phyloP scores from a whole-genome alignment of 2,329 filamentous ascomycete genomes.

The Botrytis fragariae region DNA sequence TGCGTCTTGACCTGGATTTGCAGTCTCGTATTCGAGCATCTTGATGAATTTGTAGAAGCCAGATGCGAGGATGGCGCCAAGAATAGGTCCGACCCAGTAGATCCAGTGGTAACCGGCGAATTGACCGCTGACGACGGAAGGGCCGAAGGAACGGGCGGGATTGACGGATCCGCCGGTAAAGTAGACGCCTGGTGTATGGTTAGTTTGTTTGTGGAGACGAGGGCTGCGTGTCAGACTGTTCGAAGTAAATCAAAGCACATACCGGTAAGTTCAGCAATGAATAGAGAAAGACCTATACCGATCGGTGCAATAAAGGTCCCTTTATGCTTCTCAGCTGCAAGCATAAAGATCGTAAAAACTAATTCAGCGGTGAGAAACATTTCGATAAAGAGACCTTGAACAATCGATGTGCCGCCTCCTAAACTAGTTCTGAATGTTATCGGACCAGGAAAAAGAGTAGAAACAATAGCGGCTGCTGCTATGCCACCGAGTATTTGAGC shows the following conservation, averaged over 20 bases:
- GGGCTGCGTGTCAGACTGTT: neutral
- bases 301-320: slow-evolving; percentile 49
- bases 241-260: slow-evolving; percentile 40
- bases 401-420: slow-evolving; percentile 41
- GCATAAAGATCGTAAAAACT: slow-evolving; percentile 51
- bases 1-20: slow-evolving; percentile 36
- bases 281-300: slow-evolving; percentile 48
- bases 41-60: slow-evolving; percentile 51
- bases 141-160: slow-evolving; percentile 48
- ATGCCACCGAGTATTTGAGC: slow-evolving; percentile 41
- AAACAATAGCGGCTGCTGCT: slow-evolving; percentile 41
- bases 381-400: slow-evolving; percentile 49
- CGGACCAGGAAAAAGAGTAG: slow-evolving; percentile 40
- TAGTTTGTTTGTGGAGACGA: neutral
- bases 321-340: slow-evolving; percentile 49
- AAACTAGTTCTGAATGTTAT: slow-evolving; percentile 46
- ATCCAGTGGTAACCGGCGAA: slow-evolving; percentile 50
- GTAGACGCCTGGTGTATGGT: slow-evolving; percentile 41
- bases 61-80: slow-evolving; percentile 50
- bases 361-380: slow-evolving; percentile 48
- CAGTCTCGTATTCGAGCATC: slow-evolving; percentile 51
- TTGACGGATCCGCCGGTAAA: slow-evolving; percentile 50
- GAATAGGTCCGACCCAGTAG: slow-evolving; percentile 50
- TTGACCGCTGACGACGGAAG: slow-evolving; percentile 43
- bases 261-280: slow-evolving; percentile 44